A percentile compares a stretch with the other conserved stretches of the same genome.
Conservation (phyloP, 495 filamentous ascomycete species). For the Cercophora sp. region DNA sequence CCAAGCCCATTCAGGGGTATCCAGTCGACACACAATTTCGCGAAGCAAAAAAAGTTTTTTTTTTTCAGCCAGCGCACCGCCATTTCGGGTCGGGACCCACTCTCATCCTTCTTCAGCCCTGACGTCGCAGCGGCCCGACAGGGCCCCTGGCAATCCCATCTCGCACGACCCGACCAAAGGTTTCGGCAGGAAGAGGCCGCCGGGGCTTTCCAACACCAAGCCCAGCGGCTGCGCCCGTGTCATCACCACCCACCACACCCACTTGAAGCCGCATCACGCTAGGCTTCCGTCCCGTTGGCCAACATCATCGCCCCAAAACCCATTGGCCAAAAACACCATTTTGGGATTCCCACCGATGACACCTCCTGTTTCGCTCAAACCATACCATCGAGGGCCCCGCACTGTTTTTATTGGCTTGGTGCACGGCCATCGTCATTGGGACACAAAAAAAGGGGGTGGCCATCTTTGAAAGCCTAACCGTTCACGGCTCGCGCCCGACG, state of each 20-base stretch:
- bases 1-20: neutral
- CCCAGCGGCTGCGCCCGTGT: constrained; percentile 1
- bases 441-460: neutral
- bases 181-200: neutral
- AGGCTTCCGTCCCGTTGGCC: neutral
- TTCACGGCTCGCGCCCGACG: too few species aligned
- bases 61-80: neutral
- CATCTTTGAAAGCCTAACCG: too few species aligned
- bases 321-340: neutral
- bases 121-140: neutral
- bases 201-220: neutral
- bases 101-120: constrained; percentile 3
- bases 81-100: neutral
- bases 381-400: too few species aligned
- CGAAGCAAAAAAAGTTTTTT: neutral
- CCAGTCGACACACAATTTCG: neutral
- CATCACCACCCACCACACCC: neutral
- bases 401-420: neutral
- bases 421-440: neutral
- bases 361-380: too few species aligned
- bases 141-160: neutral
- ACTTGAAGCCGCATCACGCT: neutral
- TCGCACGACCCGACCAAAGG: neutral
- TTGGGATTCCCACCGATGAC: too few species aligned
- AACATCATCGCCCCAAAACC: neutral